Percentiles rank a stretch among this genome's conserved stretches.
phyloP scores from a whole-genome alignment of 2,329 filamentous ascomycete genomes.

The Penicillium sp. region DNA sequence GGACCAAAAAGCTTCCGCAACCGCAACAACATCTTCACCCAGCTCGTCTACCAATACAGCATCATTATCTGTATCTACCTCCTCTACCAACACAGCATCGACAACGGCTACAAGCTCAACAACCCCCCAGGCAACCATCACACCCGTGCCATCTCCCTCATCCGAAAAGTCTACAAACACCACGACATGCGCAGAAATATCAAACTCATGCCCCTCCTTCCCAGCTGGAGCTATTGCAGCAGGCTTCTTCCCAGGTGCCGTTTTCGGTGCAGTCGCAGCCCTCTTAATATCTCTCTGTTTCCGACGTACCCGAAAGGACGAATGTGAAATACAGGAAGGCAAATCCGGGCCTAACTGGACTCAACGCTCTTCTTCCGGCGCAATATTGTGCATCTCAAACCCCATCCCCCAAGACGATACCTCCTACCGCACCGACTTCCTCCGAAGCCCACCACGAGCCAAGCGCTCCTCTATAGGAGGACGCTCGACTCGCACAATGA shows the following conservation, averaged over 20 bases:
- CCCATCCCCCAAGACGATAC: conserved; percentile 46
- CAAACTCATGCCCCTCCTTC: conserved; percentile 37
- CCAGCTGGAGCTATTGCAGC: conserved; percentile 44
- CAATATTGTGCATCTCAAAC: conserved; percentile 41
- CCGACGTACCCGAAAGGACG: conserved; percentile 26
- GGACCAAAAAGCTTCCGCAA: conserved; percentile 26
- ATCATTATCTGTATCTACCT: conserved; percentile 9
- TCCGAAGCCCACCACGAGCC: conserved; percentile 23
- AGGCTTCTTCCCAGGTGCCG: conserved; percentile 49
- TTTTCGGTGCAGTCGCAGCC: conserved; percentile 53
- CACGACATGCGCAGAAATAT: conserved; percentile 3
- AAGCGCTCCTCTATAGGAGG: conserved; percentile 26
- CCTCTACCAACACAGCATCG: conserved; percentile 11
- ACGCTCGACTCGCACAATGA: conserved; percentile 36
- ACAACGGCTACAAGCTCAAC: conserved; percentile 17
- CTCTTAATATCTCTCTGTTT: conserved; percentile 49
- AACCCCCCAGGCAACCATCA: conserved; percentile 22
- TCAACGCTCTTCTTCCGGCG: conserved; percentile 35
- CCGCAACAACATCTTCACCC: conserved; percentile 14
- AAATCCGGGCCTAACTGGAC: conserved; percentile 33
- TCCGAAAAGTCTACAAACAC: conserved; percentile 19
- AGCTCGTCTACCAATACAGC: conserved; percentile 5
- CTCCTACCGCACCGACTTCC: conserved; percentile 47
- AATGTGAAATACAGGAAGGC: conserved; percentile 22
- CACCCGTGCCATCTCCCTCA: conserved; percentile 23